These are phyloP conservation scores for Botryotinia globosa DNA, from an alignment of 2,329 filamentous ascomycete species.

Conservation along the genomic window DNA sequence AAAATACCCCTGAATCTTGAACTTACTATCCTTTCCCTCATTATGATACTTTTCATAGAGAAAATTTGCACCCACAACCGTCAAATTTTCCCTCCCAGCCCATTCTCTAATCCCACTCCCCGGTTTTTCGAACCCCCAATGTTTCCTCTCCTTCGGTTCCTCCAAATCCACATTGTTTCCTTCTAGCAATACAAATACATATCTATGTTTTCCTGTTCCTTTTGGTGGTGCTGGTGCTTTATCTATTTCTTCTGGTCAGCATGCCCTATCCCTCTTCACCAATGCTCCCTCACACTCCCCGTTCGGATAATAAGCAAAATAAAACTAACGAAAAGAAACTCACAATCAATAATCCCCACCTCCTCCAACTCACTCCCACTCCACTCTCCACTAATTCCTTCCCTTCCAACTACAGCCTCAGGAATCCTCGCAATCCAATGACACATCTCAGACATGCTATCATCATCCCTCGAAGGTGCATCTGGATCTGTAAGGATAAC, in stretches of 20 bases:
- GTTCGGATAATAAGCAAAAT: too few species aligned
- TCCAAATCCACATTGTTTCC: constrained; percentile 43
- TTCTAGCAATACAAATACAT: constrained; percentile 53
- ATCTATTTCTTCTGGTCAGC: constrained; percentile 39
- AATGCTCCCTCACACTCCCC: too few species aligned
- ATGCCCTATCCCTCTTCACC: background rate
- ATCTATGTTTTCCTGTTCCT: constrained; percentile 56
- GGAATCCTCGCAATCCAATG: constrained; percentile 47
- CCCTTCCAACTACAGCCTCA: background rate
- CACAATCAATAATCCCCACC: constrained; percentile 28
- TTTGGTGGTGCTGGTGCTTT: constrained; percentile 53
- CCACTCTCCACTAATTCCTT: background rate
- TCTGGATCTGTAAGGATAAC: constrained; percentile 57
- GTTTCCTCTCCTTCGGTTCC: constrained; percentile 48
- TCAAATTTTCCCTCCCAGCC: constrained; percentile 48
- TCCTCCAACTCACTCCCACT: constrained; percentile 4
- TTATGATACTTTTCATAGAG: constrained; percentile 44
- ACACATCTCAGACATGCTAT: constrained; percentile 56
- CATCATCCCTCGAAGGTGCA: constrained; percentile 52
- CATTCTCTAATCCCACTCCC: constrained; percentile 51
- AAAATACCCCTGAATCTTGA: background rate
- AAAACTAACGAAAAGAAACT: constrained; percentile 21
- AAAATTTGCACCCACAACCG: constrained; percentile 45
- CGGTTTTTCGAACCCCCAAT: constrained; percentile 53
- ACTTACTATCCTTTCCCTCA: constrained; percentile 43